Percentiles rank a stretch among this genome's conserved stretches.
phyloP scores from a whole-genome alignment of 805 yeast genomes.

The Candida mattraensis region DNA sequence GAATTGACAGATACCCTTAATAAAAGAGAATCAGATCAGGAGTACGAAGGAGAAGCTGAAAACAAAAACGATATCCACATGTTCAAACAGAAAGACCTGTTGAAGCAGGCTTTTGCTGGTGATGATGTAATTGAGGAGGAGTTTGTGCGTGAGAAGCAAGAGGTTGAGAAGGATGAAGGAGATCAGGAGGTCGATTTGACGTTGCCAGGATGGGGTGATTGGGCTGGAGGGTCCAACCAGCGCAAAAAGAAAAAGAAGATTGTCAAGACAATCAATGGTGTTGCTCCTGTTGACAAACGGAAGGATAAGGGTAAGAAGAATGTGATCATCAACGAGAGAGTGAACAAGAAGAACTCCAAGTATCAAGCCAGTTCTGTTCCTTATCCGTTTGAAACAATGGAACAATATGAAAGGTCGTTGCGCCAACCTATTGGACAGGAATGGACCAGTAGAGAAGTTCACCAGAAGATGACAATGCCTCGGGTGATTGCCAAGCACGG shows the following conservation, averaged over 20 bases:
- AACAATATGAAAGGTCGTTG: slow-evolving; percentile 91
- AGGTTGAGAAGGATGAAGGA: slow-evolving; percentile 70
- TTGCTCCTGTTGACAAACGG: slow-evolving; percentile 68
- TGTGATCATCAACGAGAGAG: slow-evolving; percentile 87
- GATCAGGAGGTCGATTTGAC: slow-evolving; percentile 85
- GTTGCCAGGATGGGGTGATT: slow-evolving; percentile 96
- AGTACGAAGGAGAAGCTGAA: slow-evolving; percentile 44
- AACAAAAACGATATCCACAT: slow-evolving; percentile 44
- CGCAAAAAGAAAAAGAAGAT: slow-evolving; percentile 50
- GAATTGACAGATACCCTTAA: slow-evolving; percentile 56
- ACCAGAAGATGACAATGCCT: slow-evolving; percentile 88
- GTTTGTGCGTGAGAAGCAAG: slow-evolving; percentile 74
- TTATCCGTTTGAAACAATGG: slow-evolving; percentile 88
- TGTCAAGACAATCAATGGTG: slow-evolving; percentile 73
- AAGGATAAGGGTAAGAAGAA: slow-evolving; percentile 72
- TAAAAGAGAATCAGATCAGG: slow-evolving; percentile 34
- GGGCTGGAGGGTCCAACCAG: slow-evolving; percentile 74
- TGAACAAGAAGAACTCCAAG: slow-evolving; percentile 79
- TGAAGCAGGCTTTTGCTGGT: slow-evolving; percentile 94
- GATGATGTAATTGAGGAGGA: slow-evolving; percentile 81
- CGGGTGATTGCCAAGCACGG: slow-evolving; percentile 85
- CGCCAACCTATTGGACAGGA: slow-evolving; percentile 97
- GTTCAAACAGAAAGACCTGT: slow-evolving; percentile 79
- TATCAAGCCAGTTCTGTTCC: slow-evolving; percentile 91
- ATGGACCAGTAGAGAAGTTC: slow-evolving; percentile 88